phyloP scores from a whole-genome alignment of 805 yeast species.

The Ogataea nonfermentans region DNA sequence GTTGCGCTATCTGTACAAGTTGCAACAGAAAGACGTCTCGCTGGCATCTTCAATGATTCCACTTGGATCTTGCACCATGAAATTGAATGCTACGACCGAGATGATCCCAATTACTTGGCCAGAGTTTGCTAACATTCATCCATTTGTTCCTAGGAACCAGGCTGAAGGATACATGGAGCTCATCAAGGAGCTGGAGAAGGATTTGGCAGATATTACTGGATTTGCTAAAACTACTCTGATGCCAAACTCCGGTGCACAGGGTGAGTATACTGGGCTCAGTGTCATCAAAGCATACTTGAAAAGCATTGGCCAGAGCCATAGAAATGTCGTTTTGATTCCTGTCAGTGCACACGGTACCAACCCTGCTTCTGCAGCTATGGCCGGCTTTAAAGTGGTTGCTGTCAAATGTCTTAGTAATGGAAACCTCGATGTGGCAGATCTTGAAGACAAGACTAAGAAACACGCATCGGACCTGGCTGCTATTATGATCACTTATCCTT shows the following conservation, averaged over 20 bases:
- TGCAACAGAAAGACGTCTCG: conserved; percentile 87
- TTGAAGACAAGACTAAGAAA: conserved; percentile 67
- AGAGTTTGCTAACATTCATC: conserved; percentile 84
- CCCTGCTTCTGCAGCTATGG: conserved; percentile 98
- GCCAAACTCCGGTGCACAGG: conserved; percentile 99
- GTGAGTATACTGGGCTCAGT: conserved; percentile 92
- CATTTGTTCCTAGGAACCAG: conserved; percentile 88
- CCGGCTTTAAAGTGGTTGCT: conserved; percentile 90
- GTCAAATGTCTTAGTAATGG: conserved; percentile 86
- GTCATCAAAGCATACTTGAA: conserved; percentile 78
- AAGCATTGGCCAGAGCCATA: conserved; percentile 62
- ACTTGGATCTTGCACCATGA: conserved; percentile 97
- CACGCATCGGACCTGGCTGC: conserved; percentile 76
- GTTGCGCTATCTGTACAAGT: conserved; percentile 81
- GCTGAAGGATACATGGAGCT: conserved; percentile 83
- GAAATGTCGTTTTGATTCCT: conserved; percentile 91
- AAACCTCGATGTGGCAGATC: conserved; percentile 77
- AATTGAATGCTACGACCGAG: conserved; percentile 90
- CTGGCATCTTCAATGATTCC: conserved; percentile 97
- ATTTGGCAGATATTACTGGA: conserved; percentile 89
- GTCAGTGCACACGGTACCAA: conserved; percentile 98
- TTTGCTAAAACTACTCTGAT: conserved; percentile 86
- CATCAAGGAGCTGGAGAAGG: conserved; percentile 73
- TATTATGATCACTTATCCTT: conserved; percentile 95
- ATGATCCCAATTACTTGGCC: conserved; percentile 96